Percentiles rank a stretch among this genome's conserved stretches.
Evolutionary conservation across 164 flowering plant genomes (phyloP).

Genomic region (Liriodendron chinense): DNA sequence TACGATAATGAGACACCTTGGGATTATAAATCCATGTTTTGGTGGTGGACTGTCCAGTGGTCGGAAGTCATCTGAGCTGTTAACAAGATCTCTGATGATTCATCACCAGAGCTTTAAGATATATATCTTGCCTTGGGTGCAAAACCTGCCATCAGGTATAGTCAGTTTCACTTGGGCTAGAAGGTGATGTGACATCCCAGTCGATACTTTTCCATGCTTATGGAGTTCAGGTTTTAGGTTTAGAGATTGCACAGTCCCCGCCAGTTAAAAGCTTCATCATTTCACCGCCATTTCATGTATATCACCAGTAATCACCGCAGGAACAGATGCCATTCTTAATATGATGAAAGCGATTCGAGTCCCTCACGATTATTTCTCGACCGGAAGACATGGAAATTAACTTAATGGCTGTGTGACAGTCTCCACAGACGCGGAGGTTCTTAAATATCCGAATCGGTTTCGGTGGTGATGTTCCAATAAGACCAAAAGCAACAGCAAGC

Average conservation of each 20-base stretch:
- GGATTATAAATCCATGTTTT: too few relatives aligned
- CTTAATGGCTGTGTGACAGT: conserved; percentile 73
- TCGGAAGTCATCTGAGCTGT: too few relatives aligned
- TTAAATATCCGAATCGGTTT: conserved; percentile 68
- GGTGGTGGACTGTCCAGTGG: too few relatives aligned
- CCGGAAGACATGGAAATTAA: conserved; percentile 44
- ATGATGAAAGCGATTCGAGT: conserved; percentile 75
- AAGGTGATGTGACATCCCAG: neutral
- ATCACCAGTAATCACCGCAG: conserved; percentile 82
- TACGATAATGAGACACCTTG: too few relatives aligned
- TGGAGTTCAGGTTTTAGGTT: neutral
- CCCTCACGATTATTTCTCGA: conserved; percentile 71
- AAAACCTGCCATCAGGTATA: too few relatives aligned
- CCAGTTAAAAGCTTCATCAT: neutral
- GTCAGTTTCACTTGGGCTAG: too few relatives aligned
- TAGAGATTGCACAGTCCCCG: neutral
- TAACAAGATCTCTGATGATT: too few relatives aligned
- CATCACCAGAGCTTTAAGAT: too few relatives aligned
- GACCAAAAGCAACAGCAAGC: conserved; percentile 75
- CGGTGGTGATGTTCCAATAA: conserved; percentile 44
- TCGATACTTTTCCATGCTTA: neutral
- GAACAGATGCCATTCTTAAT: conserved; percentile 65
- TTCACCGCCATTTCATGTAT: neutral
- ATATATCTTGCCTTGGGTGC: too few relatives aligned
- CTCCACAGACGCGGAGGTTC: conserved; percentile 79